Percentiles rank a stretch among this genome's conserved stretches.
These are phyloP conservation scores for Clonostachys sp. DNA, from an alignment of 2,329 filamentous ascomycete species.

Conservation along the genomic window DNA sequence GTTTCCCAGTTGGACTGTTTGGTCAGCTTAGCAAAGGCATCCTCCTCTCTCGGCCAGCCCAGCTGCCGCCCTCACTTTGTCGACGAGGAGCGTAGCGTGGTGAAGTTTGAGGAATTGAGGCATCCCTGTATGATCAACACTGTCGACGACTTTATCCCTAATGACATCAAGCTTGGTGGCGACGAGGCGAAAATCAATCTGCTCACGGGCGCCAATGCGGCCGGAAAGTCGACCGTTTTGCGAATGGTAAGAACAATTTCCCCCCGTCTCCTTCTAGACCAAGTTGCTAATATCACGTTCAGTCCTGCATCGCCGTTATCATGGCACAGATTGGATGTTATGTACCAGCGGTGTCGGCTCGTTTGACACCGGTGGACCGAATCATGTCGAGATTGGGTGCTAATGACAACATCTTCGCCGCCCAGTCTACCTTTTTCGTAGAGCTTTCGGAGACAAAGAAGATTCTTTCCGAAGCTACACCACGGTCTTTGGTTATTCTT, in stretches of 20 bases:
- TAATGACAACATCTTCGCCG: conserved; percentile 98
- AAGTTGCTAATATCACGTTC: conserved; percentile 12
- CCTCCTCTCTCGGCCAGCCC: conserved; percentile 75
- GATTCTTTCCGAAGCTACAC: conserved; percentile 90
- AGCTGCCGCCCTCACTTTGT: conserved; percentile 88
- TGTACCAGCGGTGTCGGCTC: conserved; percentile 77
- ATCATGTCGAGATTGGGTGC: conserved; percentile 98
- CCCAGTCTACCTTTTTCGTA: conserved; percentile 97
- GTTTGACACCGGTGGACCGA: conserved; percentile 84
- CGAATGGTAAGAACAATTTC: conserved; percentile 67
- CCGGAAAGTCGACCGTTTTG: conserved; percentile 93
- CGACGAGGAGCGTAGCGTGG: conserved; percentile 74
- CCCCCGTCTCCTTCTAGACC: background rate
- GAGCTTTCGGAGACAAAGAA: conserved; percentile 97
- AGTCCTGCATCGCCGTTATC: conserved; percentile 94
- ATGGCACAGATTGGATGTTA: conserved; percentile 96
- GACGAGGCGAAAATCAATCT: conserved; percentile 78
- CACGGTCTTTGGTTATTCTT: conserved; percentile 90
- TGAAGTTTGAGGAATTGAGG: conserved; percentile 90
- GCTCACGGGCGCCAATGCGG: conserved; percentile 92
- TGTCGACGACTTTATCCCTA: conserved; percentile 93
- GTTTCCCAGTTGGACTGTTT: conserved; percentile 92
- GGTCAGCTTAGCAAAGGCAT: conserved; percentile 87
- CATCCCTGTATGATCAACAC: conserved; percentile 92
- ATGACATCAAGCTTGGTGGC: conserved; percentile 85